Evolutionary conservation across 495 filamentous ascomycete genomes (phyloP).

Genomic region (Penicillium cataractarum): DNA sequence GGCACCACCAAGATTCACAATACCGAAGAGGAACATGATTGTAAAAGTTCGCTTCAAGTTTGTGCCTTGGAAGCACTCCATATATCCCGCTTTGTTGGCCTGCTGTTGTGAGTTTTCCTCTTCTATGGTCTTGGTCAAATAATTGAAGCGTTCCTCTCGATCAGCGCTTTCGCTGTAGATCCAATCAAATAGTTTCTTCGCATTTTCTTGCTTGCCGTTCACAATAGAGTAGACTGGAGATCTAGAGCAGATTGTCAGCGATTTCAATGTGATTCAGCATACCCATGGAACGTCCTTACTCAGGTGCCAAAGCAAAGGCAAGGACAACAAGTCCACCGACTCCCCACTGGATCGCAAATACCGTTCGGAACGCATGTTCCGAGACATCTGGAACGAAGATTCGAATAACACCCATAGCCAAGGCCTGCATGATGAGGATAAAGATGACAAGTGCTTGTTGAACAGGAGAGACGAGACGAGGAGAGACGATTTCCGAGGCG

Average conservation of each 20-base stretch:
- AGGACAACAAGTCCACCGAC: slow-evolving; percentile 18
- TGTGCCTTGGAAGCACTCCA: slow-evolving; percentile 26
- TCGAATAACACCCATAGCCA: slow-evolving; percentile 33
- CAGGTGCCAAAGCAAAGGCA: slow-evolving; percentile 19
- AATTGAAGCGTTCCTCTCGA: slow-evolving; percentile 20
- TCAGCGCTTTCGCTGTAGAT: slow-evolving; percentile 17
- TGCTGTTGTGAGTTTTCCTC: slow-evolving; percentile 23
- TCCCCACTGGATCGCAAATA: slow-evolving; percentile 25
- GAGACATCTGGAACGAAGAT: slow-evolving; percentile 27
- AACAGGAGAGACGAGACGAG: slow-evolving; percentile 22
- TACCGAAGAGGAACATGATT: slow-evolving; percentile 29
- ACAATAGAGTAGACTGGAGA: slow-evolving; percentile 18
- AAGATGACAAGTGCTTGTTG: slow-evolving; percentile 32
- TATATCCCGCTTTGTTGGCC: slow-evolving; percentile 17
- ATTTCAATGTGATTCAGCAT: neutral
- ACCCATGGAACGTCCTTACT: slow-evolving; percentile 16
- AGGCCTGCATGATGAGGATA: slow-evolving; percentile 28
- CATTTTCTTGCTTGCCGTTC: slow-evolving; percentile 7
- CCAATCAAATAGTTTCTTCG: slow-evolving; percentile 13
- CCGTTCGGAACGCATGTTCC: slow-evolving; percentile 17
- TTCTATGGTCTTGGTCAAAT: slow-evolving; percentile 23
- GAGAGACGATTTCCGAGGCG: slow-evolving; percentile 30
- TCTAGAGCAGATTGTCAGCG: neutral
- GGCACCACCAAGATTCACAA: slow-evolving; percentile 24
- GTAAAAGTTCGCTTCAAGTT: slow-evolving; percentile 33